Evolutionary conservation across 495 filamentous ascomycete species (phyloP).

Genomic region (Penicillium goetzii): DNA sequence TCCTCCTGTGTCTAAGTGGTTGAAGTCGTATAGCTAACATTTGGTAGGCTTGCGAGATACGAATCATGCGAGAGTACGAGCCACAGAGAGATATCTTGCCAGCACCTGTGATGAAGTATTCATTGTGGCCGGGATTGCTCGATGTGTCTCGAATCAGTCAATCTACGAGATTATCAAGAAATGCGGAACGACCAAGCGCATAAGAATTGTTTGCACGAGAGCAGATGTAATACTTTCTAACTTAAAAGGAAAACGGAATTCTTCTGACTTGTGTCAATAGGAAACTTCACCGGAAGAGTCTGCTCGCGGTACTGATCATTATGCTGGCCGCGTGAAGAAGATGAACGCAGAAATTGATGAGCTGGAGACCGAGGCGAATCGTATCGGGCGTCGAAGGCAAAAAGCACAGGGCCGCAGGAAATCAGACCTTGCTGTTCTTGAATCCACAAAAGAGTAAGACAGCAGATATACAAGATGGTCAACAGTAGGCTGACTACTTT

Average conservation of each 20-base stretch:
- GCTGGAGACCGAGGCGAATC: background rate
- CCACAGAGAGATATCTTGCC: background rate
- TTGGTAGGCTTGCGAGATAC: background rate
- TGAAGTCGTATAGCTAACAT: background rate
- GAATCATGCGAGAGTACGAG: conserved; percentile 5
- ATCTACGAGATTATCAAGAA: background rate
- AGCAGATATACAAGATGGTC: background rate
- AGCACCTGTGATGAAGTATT: conserved; percentile 1
- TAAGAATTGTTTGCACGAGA: background rate
- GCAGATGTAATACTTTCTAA: background rate
- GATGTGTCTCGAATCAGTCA: conserved; percentile 1
- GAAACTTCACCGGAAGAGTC: background rate
- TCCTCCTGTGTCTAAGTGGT: background rate
- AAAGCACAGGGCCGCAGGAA: background rate
- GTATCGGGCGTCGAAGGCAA: background rate
- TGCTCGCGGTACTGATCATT: background rate
- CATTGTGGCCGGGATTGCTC: background rate
- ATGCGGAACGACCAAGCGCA: background rate
- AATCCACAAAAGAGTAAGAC: background rate
- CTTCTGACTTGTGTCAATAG: background rate
- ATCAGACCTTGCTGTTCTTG: background rate
- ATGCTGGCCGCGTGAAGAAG: background rate
- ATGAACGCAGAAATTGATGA: background rate
- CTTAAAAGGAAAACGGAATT: background rate
- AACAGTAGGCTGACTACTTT: background rate